Evolutionary conservation across 2,329 filamentous ascomycete species (phyloP), one percentile per base, ranked within the genome.

Genomic region (Ophiocordyceps camponoti-saundersi): DNA sequence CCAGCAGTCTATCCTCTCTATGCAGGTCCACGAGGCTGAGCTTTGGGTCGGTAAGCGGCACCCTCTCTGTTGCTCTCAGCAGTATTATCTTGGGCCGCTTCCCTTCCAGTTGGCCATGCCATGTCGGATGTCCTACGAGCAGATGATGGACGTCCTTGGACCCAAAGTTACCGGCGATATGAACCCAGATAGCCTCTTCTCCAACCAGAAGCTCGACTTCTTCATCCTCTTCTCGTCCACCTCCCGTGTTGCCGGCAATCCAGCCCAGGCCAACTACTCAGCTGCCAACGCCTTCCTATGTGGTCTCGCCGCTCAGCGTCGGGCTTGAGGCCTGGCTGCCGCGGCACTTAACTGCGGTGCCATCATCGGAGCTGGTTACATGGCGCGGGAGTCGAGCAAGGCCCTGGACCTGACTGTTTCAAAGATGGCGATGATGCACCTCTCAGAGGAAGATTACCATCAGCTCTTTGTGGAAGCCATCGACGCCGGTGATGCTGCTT

Each of bases 281-380:
- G 65, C 66, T 0, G 67, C 64, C 0, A 70, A 70, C 48, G 49
- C 52, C 8, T 73, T 61, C 53, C 65, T 72, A 59, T 51, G 53
- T 6, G 52, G 51, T 1, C 53, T 73, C 0, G 62, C 59, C 0
- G 44, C 50, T 0, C 55, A 65, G 8, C 56, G 70, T 6, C 51
- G 62, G 0, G 49, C 51, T 1, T 57, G 63, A 13, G 46, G 46
- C 13, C 40, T 47, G 29, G 8, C 18, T 2, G 41, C 20, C 15
- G 34, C 42, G 5, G 15, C 30, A 6, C 5, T 44, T 21, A 26
- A 47, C 30, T 12, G 36, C 5, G 67, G 68, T 0, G 49, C 66
- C 12, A 52, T 71, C 1, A 48, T 59, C 3, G 70, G 64, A 12
- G 51, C 63, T 0, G 70, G 70, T 0, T 67, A 66, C 47, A 56